Evolutionary conservation across 2,329 filamentous ascomycete genomes (phyloP).

Genomic region (Epichloe baconii): DNA sequence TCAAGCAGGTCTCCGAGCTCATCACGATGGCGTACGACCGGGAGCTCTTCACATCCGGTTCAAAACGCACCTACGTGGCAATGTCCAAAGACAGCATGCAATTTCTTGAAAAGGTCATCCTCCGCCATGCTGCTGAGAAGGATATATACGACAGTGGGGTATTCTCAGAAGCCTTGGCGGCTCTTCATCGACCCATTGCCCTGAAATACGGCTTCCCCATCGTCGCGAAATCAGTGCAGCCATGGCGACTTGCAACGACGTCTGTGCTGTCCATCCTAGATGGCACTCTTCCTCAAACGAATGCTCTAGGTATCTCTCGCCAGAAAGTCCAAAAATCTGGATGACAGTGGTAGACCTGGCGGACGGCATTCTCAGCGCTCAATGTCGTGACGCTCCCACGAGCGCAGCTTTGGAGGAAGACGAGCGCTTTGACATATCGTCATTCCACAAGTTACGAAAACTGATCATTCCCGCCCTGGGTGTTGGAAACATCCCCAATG

Average conservation of each 20-base stretch:
- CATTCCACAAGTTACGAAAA: conserved; percentile 55
- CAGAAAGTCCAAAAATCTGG: conserved; percentile 52
- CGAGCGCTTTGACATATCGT: conserved; percentile 66
- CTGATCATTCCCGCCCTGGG: conserved; percentile 67
- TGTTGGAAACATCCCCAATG: conserved; percentile 48
- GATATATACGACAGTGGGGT: conserved; percentile 60
- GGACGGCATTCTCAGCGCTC: conserved; percentile 56
- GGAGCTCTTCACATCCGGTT: conserved; percentile 17
- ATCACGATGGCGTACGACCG: conserved; percentile 53
- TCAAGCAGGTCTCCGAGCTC: conserved; percentile 57
- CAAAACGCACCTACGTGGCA: conserved; percentile 72
- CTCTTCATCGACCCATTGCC: conserved; percentile 55
- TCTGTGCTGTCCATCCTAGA: conserved; percentile 56
- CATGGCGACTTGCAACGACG: conserved; percentile 72
- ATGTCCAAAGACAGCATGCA: conserved; percentile 73
- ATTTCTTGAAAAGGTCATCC: conserved; percentile 48
- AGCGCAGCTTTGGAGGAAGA: conserved; percentile 47
- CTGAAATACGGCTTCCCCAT: conserved; percentile 72
- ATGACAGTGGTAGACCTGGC: conserved; percentile 49
- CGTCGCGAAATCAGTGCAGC: conserved; percentile 53
- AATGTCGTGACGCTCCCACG: conserved; percentile 35
- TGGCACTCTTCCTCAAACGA: conserved; percentile 49
- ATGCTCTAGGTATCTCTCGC: conserved; percentile 31
- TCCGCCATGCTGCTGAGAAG: conserved; percentile 44
- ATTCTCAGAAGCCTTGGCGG: conserved; percentile 49